Evolutionary conservation across 2,329 filamentous ascomycete genomes (phyloP).

Genomic region (Penicillium sp.): DNA sequence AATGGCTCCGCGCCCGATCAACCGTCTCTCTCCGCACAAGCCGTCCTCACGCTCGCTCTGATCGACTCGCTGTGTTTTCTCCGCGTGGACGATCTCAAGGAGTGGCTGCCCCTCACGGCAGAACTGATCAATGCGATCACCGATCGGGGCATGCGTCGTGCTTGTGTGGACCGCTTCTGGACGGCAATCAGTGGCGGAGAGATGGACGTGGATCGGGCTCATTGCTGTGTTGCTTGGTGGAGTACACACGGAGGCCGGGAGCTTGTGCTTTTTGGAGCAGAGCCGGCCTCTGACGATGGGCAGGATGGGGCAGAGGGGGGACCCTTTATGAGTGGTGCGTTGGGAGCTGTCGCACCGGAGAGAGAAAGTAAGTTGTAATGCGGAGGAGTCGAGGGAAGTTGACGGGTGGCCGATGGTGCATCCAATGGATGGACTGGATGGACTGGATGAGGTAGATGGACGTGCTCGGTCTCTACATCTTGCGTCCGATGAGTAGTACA

Average conservation of each 20-base stretch:
- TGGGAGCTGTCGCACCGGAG: constrained; percentile 34
- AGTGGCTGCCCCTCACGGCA: constrained; percentile 72
- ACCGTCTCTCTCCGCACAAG: constrained; percentile 60
- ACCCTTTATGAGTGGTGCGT: constrained; percentile 52
- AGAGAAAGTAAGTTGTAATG: constrained; percentile 49
- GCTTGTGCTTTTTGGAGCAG: constrained; percentile 45
- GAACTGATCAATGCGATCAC: constrained; percentile 59
- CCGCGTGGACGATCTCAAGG: constrained; percentile 62
- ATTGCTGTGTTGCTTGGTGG: constrained; percentile 82
- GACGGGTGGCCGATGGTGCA: background rate
- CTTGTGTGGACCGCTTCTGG: constrained; percentile 68
- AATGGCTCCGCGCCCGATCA: constrained; percentile 29
- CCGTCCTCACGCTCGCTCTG: constrained; percentile 67
- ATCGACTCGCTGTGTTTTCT: constrained; percentile 74
- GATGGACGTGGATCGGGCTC: constrained; percentile 79
- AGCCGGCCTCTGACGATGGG: constrained; percentile 7
- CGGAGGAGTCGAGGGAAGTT: background rate
- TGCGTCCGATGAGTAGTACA: too few species aligned
- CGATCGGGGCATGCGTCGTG: constrained; percentile 56
- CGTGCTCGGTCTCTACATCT: too few species aligned
- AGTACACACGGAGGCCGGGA: constrained; percentile 58
- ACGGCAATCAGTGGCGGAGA: constrained; percentile 73
- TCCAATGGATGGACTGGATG: too few species aligned
- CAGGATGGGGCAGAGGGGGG: constrained; percentile 24
- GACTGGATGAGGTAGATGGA: too few species aligned